A percentile compares a stretch with the other conserved stretches of the same genome.
These are phyloP conservation scores for Phytophthora agathidicida DNA, from an alignment of 352 stramenopile genomes.

Conservation along the genomic window DNA sequence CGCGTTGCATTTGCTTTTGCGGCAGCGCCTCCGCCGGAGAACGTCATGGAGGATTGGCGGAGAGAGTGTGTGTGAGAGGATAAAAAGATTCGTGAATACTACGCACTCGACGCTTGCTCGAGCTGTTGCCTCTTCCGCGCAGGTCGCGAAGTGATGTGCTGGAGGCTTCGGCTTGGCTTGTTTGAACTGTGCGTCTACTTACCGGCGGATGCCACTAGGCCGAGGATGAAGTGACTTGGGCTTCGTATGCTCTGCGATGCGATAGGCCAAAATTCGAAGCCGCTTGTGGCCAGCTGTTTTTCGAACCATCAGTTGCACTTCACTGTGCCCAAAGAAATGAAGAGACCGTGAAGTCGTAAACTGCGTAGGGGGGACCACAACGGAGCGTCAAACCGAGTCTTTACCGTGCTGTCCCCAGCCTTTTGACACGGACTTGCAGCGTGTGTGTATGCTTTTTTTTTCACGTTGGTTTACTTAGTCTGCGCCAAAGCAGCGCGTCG, in stretches of 20 bases:
- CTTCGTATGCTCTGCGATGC: neutral
- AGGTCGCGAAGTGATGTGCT: conserved; percentile 33
- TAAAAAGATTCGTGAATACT: no score
- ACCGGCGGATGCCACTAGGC: conserved; percentile 3
- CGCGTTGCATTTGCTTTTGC: neutral
- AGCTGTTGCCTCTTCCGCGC: conserved; percentile 18
- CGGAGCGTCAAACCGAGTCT: conserved; percentile 3
- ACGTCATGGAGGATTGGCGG: no score
- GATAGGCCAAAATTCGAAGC: conserved; percentile 20
- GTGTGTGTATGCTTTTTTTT: no score
- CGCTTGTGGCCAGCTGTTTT: conserved; percentile 25
- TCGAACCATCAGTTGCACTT: conserved; percentile 25
- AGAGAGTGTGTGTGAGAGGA: no score
- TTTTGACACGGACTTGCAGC: no score
- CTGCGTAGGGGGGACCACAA: conserved; percentile 12
- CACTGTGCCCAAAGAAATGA: conserved; percentile 14
- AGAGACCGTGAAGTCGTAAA: conserved; percentile 7
- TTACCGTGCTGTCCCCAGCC: no score
- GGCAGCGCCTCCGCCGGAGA: conserved; percentile 2
- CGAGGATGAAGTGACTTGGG: conserved; percentile 12
- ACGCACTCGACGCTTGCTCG: no score
- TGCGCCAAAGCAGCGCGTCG: conserved; percentile 10
- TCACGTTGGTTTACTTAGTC: no score
- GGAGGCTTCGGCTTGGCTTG: conserved; percentile 3
- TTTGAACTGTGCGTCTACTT: neutral